Evolutionary conservation across 176 grass and related monocot genomes (phyloP).

Genomic region (Canna indica): DNA sequence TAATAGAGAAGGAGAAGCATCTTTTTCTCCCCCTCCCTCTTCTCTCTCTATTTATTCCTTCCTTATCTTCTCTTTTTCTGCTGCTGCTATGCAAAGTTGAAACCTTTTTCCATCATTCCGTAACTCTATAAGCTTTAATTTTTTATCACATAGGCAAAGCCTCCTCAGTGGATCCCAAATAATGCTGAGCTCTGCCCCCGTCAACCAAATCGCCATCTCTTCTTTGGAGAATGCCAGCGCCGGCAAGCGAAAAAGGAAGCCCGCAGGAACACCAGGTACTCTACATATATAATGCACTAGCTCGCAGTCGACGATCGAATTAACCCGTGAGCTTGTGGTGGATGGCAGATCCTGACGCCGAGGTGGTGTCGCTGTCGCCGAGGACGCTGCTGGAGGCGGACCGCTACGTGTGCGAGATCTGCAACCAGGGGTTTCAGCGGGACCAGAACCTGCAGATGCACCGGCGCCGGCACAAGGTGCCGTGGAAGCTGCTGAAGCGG

Average conservation of each 20-base stretch:
- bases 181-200: too few species aligned
- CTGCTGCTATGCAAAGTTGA: too few species aligned
- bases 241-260: neutral
- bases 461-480: constrained; percentile 78
- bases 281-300: too few species aligned
- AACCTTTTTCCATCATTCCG: neutral
- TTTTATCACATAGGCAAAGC: neutral
- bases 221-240: neutral
- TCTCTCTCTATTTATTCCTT: neutral
- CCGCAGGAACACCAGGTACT: constrained; percentile 4
- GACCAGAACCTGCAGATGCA: constrained; percentile 94
- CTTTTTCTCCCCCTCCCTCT: neutral
- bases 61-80: neutral
- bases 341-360: constrained; percentile 67
- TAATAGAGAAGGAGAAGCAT: neutral
- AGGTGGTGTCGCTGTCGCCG: constrained; percentile 95
- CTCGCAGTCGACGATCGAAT: too few species aligned
- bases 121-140: neutral
- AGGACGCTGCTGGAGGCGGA: constrained; percentile 74
- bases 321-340: neutral
- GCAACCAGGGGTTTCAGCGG: constrained; percentile 76
- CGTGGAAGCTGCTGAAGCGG: constrained; percentile 76
- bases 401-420: constrained; percentile 81
- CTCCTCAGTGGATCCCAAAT: too few species aligned
- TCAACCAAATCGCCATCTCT: too few species aligned